Evolutionary conservation across 106 monocot genomes (phyloP), one percentile per base, ranked within the genome.

Genomic region (Allium sativum): DNA sequence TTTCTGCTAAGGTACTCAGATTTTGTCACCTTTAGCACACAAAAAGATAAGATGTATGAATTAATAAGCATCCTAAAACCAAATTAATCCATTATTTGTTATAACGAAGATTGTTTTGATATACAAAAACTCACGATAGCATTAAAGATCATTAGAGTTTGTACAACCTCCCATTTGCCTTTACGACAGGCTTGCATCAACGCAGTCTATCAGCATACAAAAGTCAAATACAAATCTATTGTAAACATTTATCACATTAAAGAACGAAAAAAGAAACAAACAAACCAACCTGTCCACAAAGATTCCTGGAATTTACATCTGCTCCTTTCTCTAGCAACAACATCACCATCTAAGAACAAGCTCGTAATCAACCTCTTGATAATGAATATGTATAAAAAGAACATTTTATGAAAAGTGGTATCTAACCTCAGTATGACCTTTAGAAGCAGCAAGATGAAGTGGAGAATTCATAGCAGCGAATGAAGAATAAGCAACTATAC

Each of bases 391-490:
- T 48, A 57, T 2, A 20, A 15, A 15, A 61, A 52, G 52, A 50
- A 18, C 12, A 70, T 31, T 45, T 20, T 5, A 4, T 11, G 6
- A n/a, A 43, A 66, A 53, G 16, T 7, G 13, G 21, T 14, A 61
- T 50, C 12, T 40, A 73, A 46, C 93, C 73, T 89, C 83, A 45
- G 70, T 72, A 63, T 86, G 82, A 44, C 86, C 93, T 62, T 78
- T 80, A 21, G 93, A 71, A 11, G 93, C 89, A 56, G 93, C 93
- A 10, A 86, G 72, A 44, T 89, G 93, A 52, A 94, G 82, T 0
- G 93, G 89, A 12, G 93, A 85, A 74, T 86, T 89, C 76, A 86
- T 80, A 18, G 73, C 64, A 54, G 83, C 83, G 65, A 94, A 94
- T 48, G 82, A 78, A 52, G 78, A 76, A 78, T 83, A 89, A 42